A percentile compares a stretch with the other conserved stretches of the same genome.
Conservation (phyloP, 352 stramenopile genomes). For the Thraustochytrium sp. region DNA sequence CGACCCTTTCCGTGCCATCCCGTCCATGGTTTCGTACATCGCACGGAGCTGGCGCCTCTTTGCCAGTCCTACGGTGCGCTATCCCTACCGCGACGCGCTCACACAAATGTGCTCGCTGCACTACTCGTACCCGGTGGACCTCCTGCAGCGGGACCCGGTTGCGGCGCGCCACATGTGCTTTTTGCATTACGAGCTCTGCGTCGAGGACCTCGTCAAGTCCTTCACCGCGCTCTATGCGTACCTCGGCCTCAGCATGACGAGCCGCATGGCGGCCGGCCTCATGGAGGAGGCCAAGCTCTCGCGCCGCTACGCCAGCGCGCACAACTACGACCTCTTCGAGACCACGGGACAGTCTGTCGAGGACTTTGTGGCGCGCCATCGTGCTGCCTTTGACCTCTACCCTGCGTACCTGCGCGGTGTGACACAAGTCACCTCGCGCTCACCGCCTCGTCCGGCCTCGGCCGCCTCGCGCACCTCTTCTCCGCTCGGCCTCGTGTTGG, state of each 20-base stretch:
- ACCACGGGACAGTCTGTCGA: background rate
- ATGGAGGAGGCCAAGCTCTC: conserved; percentile 16
- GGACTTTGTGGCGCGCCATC: conserved; percentile 6
- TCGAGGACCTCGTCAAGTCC: background rate
- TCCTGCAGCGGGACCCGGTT: background rate
- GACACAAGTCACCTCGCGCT: too few relatives aligned
- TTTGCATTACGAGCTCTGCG: conserved; percentile 32
- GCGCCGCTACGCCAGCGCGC: background rate
- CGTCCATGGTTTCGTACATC: conserved; percentile 35
- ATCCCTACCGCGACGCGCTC: background rate
- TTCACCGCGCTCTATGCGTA: background rate
- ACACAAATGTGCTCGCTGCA: conserved; percentile 36
- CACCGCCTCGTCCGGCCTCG: too few relatives aligned
- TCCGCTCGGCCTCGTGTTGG: too few relatives aligned
- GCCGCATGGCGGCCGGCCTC: conserved; percentile 6
- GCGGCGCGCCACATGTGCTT: conserved; percentile 1
- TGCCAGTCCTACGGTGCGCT: background rate
- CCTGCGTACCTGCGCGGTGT: background rate
- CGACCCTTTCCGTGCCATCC: background rate
- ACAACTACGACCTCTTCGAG: conserved; percentile 11
- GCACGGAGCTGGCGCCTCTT: background rate
- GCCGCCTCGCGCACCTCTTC: too few relatives aligned
- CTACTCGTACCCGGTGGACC: conserved; percentile 9
- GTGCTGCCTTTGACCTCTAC: conserved; percentile 26
- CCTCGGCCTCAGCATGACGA: conserved; percentile 8